A percentile compares a stretch with the other conserved stretches of the same genome.
Evolutionary conservation across 805 yeast species (phyloP).

Genomic region (Lachancea dasiensis): DNA sequence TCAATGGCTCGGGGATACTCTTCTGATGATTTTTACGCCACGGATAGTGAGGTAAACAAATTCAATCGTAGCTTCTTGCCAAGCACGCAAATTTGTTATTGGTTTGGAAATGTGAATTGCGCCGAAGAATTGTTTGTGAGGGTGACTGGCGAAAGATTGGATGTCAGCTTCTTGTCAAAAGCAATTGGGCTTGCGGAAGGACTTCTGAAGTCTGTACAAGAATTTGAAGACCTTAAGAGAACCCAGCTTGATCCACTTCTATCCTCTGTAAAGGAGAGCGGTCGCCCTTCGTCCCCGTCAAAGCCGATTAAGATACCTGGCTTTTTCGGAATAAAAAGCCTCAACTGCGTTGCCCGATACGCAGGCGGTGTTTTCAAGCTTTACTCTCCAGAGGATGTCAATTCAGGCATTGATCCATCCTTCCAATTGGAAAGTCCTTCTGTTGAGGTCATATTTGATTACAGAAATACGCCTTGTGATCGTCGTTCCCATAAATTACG

Average conservation of each 20-base stretch:
- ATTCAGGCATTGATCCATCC: constrained; percentile 38
- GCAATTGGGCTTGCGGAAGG: constrained; percentile 51
- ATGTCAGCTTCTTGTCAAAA: constrained; percentile 55
- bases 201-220: constrained; percentile 41
- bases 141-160: constrained; percentile 63
- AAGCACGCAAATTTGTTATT: constrained; percentile 47
- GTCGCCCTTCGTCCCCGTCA: constrained; percentile 6
- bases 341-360: constrained; percentile 50
- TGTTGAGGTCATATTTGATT: constrained; percentile 51
- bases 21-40: constrained; percentile 44
- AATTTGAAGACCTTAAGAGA: constrained; percentile 35
- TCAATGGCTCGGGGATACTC: constrained; percentile 63
- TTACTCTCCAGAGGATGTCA: constrained; percentile 36
- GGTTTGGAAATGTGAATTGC: constrained; percentile 20
- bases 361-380: constrained; percentile 62
- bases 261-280: constrained; percentile 5
- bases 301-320: constrained; percentile 12
- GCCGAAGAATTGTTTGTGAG: constrained; percentile 45
- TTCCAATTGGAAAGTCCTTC: constrained; percentile 72
- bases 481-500: constrained; percentile 26
- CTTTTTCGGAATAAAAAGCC: constrained; percentile 29
- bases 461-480: constrained; percentile 27
- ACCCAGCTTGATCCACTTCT: constrained; percentile 4
- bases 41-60: constrained; percentile 40
- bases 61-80: constrained; percentile 65